These are phyloP conservation scores for Allantophomopsis lycopodina DNA, from an alignment of 2,329 filamentous ascomycete species.

Conservation along the genomic window DNA sequence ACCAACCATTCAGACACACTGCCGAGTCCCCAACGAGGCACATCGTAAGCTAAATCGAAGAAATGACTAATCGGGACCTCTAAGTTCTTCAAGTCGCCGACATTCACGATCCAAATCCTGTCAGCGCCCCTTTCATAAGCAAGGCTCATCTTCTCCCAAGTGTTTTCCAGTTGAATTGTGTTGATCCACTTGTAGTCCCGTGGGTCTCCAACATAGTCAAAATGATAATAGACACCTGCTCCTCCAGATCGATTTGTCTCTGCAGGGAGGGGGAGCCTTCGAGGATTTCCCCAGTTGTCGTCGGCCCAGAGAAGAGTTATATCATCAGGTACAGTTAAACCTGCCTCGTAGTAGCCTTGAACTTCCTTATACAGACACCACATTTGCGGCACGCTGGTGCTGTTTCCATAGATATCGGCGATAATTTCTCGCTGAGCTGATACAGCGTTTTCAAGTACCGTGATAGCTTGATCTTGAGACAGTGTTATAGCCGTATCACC, in stretches of 20 bases:
- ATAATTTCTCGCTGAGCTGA: conserved; percentile 44
- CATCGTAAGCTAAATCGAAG: conserved; percentile 54
- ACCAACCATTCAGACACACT: conserved; percentile 41
- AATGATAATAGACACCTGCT: conserved; percentile 50
- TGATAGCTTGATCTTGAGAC: conserved; percentile 39
- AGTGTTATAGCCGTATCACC: conserved; percentile 48
- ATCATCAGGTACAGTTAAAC: conserved; percentile 48
- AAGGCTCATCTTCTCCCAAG: conserved; percentile 45
- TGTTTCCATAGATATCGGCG: conserved; percentile 30
- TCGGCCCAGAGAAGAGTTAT: conserved; percentile 57
- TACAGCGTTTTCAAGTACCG: conserved; percentile 46
- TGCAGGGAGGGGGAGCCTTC: conserved; percentile 41
- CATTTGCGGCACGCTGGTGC: conserved; percentile 41
- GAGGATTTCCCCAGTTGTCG: conserved; percentile 54
- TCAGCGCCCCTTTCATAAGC: conserved; percentile 39
- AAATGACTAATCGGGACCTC: conserved; percentile 56
- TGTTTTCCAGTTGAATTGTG: conserved; percentile 50
- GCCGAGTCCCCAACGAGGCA: conserved; percentile 37
- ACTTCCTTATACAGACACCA: conserved; percentile 68
- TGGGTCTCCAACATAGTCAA: conserved; percentile 33
- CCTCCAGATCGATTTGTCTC: conserved; percentile 44
- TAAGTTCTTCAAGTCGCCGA: conserved; percentile 46
- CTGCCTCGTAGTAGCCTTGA: conserved; percentile 50
- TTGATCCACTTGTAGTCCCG: conserved; percentile 46
- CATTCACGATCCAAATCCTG: conserved; percentile 48